phyloP scores from a whole-genome alignment of 176 grass and related monocot genomes.

The Thinopyrum elongatum region DNA sequence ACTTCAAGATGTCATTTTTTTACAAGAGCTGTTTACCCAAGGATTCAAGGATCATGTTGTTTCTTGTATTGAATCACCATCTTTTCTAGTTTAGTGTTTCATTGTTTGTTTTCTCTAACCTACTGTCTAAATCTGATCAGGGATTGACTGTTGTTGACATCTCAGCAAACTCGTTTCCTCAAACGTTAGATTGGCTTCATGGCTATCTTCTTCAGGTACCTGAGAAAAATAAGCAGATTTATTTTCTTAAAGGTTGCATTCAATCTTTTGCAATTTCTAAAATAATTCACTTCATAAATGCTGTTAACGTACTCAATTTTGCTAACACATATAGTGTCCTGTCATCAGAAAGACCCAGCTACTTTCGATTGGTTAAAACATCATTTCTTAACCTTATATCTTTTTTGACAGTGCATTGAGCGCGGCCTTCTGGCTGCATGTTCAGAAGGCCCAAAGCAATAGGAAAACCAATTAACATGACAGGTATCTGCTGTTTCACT shows the following conservation, averaged over 20 bases:
- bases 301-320: background rate
- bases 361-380: background rate
- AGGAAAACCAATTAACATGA: constrained; percentile 19
- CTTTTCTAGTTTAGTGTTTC: background rate
- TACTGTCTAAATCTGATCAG: constrained; percentile 33
- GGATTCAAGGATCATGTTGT: background rate
- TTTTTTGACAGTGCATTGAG: constrained; percentile 56
- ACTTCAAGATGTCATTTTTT: background rate
- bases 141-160: constrained; percentile 85
- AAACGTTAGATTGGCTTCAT: constrained; percentile 88
- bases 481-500: background rate
- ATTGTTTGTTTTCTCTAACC: constrained; percentile 12
- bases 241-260: background rate
- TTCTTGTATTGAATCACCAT: background rate
- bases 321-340: background rate
- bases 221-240: constrained; percentile 1
- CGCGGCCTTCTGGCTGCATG: constrained; percentile 55
- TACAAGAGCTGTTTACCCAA: background rate
- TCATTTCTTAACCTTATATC: background rate
- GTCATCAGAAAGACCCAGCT: background rate
- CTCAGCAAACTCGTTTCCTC: constrained; percentile 92
- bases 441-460: constrained; percentile 34
- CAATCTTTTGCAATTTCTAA: background rate
- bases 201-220: constrained; percentile 93
- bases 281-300: background rate